Conservation (phyloP, 768 basidiomycete species). For the Dioszegia crocea region DNA sequence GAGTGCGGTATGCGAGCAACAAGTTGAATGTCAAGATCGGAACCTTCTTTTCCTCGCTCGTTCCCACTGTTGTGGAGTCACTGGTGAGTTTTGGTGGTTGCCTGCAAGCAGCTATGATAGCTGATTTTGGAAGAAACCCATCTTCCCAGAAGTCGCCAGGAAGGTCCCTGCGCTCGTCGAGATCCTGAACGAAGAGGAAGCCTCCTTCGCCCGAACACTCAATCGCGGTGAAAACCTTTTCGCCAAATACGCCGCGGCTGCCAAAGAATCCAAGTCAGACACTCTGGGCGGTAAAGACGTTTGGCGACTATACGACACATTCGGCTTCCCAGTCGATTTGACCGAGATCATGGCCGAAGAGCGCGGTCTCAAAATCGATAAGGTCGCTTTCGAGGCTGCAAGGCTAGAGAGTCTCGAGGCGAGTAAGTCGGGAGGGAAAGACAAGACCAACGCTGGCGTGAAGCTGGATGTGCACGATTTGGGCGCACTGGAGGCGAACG, state of each 20-base stretch:
- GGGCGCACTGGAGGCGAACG: constrained; percentile 73
- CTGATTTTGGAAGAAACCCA: constrained; percentile 59
- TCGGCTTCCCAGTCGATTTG: constrained; percentile 94
- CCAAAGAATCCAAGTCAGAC: constrained; percentile 60
- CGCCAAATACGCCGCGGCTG: constrained; percentile 72
- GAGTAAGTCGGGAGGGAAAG: constrained; percentile 72
- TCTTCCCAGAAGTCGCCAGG: constrained; percentile 89
- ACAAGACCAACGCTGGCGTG: constrained; percentile 58
- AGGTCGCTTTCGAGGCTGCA: constrained; percentile 82
- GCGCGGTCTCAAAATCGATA: constrained; percentile 73
- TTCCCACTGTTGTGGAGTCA: constrained; percentile 82
- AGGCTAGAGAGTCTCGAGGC: constrained; percentile 84
- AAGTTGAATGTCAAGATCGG: constrained; percentile 90
- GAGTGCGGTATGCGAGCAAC: constrained; percentile 91
- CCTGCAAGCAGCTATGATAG: neutral
- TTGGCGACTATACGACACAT: constrained; percentile 96
- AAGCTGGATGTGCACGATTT: constrained; percentile 96
- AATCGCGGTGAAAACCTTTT: constrained; percentile 96
- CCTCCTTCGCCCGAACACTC: constrained; percentile 93
- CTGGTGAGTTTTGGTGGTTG: constrained; percentile 58
- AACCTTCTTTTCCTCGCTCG: constrained; percentile 86
- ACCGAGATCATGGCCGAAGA: constrained; percentile 98
- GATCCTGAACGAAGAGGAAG: constrained; percentile 95
- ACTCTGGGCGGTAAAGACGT: constrained; percentile 85
- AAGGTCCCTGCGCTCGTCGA: constrained; percentile 80